Percentiles rank a stretch among this genome's conserved stretches.
Evolutionary conservation across 2,329 filamentous ascomycete genomes (phyloP).

Genomic region (Dryadomyces quercivorus): DNA sequence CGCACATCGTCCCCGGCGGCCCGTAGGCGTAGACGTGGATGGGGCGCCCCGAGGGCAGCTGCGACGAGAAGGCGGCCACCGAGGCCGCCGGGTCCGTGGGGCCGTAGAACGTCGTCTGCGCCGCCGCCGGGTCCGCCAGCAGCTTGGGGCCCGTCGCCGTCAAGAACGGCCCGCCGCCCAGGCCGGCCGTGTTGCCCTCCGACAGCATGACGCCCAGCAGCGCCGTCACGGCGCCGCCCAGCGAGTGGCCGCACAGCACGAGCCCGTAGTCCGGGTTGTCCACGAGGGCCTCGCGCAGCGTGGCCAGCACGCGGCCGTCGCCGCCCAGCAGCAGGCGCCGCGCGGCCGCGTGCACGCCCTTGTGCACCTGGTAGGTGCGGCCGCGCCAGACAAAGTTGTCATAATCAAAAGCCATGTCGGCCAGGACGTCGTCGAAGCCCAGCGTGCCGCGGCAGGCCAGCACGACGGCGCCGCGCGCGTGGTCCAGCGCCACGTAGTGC

Average conservation of each 20-base stretch:
- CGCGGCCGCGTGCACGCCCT: slow-evolving; percentile 62
- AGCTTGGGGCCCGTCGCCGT: slow-evolving; percentile 37
- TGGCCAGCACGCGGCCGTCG: slow-evolving; percentile 54
- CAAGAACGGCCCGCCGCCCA: slow-evolving; percentile 36
- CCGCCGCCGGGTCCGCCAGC: slow-evolving; percentile 7
- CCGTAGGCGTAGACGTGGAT: slow-evolving; percentile 75
- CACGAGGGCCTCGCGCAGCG: slow-evolving; percentile 51
- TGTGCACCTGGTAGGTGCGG: slow-evolving; percentile 56
- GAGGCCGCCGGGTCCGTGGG: too few species aligned
- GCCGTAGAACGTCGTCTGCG: neutral
- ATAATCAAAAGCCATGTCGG: slow-evolving; percentile 64
- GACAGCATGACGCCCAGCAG: slow-evolving; percentile 60
- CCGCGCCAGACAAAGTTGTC: slow-evolving; percentile 53
- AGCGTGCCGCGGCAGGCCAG: slow-evolving; percentile 61
- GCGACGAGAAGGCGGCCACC: slow-evolving; percentile 15
- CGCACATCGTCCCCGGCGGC: slow-evolving; percentile 59
- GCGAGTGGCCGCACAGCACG: slow-evolving; percentile 56
- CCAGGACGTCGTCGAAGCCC: slow-evolving; percentile 61
- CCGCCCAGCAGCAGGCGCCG: slow-evolving; percentile 54
- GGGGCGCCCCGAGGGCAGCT: slow-evolving; percentile 52
- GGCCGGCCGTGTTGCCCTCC: slow-evolving; percentile 29
- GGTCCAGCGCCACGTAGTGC: slow-evolving; percentile 61
- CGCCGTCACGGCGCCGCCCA: slow-evolving; percentile 58
- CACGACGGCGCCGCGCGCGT: slow-evolving; percentile 59
- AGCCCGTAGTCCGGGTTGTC: slow-evolving; percentile 59